Conservation (phyloP, 768 basidiomycete genomes). For the Russula brevipes region DNA sequence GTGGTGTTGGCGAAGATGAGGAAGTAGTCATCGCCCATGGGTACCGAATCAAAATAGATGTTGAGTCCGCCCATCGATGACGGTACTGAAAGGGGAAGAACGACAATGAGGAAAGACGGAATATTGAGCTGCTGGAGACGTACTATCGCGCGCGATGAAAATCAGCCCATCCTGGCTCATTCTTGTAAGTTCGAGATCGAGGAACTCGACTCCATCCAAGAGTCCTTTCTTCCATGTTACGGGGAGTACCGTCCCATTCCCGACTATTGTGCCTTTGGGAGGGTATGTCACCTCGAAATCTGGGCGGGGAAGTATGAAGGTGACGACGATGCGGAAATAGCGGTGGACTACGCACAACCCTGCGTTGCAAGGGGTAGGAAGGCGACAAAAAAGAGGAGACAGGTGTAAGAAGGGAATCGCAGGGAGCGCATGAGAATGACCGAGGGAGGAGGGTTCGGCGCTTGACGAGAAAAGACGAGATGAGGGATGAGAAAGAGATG, state of each 20-base stretch:
- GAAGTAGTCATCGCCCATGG: conserved; percentile 71
- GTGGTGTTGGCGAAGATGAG: conserved; percentile 70
- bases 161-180: conserved; percentile 55
- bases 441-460: not conserved
- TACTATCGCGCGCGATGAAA: conserved; percentile 60
- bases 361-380: conserved; percentile 10
- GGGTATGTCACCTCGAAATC: conserved; percentile 53
- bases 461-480: not conserved
- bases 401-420: not conserved
- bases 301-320: conserved; percentile 25
- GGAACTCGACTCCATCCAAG: conserved; percentile 52
- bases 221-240: conserved; percentile 65
- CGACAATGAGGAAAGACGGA: not conserved
- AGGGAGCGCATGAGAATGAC: conserved; percentile 6
- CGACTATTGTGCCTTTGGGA: conserved; percentile 43
- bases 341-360: conserved; percentile 8
- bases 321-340: too few relatives aligned
- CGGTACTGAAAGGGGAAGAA: conserved; percentile 33
- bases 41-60: conserved; percentile 57
- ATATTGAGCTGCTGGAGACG: conserved; percentile 27
- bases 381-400: not conserved
- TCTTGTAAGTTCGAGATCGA: conserved; percentile 69
- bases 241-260: conserved; percentile 47
- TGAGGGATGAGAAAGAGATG: not conserved
- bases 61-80: conserved; percentile 43